phyloP scores from a whole-genome alignment of 345 rosid genomes.

The Geranium brycei region DNA sequence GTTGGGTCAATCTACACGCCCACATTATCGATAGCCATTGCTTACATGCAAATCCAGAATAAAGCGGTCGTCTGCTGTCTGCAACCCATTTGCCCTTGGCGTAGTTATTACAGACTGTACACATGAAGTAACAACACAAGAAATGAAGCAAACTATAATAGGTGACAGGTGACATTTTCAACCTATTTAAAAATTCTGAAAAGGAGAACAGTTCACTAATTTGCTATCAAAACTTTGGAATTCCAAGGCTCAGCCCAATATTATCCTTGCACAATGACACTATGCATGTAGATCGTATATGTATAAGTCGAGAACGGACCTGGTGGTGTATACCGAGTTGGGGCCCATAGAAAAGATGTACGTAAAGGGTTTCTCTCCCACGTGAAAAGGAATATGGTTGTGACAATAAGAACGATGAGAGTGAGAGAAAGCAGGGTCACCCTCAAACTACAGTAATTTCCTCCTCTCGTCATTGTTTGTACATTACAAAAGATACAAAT shows the following conservation, averaged over 20 bases:
- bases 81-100: conserved; percentile 58
- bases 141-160: not conserved
- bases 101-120: conserved; percentile 45
- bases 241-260: too few relatives aligned
- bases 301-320: conserved; percentile 19
- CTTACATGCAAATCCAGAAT: conserved; percentile 53
- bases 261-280: not conserved
- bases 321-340: conserved; percentile 31
- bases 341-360: conserved; percentile 19
- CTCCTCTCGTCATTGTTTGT: conserved; percentile 34
- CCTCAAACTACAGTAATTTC: conserved; percentile 17
- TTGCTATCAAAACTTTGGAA: too few relatives aligned
- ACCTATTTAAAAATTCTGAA: not conserved
- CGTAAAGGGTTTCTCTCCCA: conserved; percentile 37
- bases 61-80: conserved; percentile 40
- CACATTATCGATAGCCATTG: conserved; percentile 66
- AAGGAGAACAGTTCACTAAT: too few relatives aligned
- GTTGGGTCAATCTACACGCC: conserved; percentile 51
- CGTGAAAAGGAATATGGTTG: conserved; percentile 27
- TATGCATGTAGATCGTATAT: not conserved
- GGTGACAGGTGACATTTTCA: not conserved
- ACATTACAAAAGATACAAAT: conserved; percentile 4
- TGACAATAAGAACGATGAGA: conserved; percentile 20
- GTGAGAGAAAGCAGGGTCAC: conserved; percentile 26
- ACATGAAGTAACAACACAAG: conserved; percentile 2